phyloP scores from a whole-genome alignment of 2,329 filamentous ascomycete species.

The Phyllosticta citribraziliensis region DNA sequence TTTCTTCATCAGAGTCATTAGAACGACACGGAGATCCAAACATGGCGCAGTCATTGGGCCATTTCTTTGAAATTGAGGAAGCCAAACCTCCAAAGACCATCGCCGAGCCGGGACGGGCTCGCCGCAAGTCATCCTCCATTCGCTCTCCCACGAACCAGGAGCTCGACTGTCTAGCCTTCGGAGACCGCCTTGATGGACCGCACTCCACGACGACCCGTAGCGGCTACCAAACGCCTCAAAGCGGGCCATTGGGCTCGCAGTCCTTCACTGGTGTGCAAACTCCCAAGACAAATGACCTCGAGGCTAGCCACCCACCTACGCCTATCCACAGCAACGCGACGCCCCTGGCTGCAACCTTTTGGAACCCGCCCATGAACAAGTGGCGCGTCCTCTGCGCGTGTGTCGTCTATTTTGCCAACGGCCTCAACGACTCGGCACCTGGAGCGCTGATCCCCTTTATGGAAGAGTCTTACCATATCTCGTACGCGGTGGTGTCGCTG shows the following conservation, averaged over 20 bases:
- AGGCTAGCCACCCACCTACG: constrained; percentile 40
- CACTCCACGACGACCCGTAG: not conserved
- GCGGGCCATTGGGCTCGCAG: not conserved
- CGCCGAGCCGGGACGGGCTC: not conserved
- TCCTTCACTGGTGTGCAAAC: constrained; percentile 12
- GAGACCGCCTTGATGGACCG: not conserved
- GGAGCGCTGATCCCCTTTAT: constrained; percentile 77
- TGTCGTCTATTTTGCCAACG: constrained; percentile 53
- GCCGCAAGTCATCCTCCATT: not conserved
- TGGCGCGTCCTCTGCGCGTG: constrained; percentile 58
- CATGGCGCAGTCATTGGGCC: not conserved
- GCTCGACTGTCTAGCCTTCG: constrained; percentile 2
- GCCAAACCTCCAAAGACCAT: not conserved
- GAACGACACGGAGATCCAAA: not conserved
- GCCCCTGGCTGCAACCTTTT: constrained; percentile 47
- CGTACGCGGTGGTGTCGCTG: constrained; percentile 68
- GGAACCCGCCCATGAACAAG: constrained; percentile 54
- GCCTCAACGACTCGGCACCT: constrained; percentile 58
- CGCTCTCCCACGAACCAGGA: constrained; percentile 2
- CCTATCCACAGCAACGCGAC: constrained; percentile 30
- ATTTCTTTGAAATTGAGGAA: constrained; percentile 3
- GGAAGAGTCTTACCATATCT: constrained; percentile 63
- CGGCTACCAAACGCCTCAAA: not conserved
- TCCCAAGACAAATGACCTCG: constrained; percentile 22
- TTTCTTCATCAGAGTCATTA: not conserved